Evolutionary conservation across 2,329 filamentous ascomycete genomes (phyloP).

Genomic region (Epichloe glyceriae): DNA sequence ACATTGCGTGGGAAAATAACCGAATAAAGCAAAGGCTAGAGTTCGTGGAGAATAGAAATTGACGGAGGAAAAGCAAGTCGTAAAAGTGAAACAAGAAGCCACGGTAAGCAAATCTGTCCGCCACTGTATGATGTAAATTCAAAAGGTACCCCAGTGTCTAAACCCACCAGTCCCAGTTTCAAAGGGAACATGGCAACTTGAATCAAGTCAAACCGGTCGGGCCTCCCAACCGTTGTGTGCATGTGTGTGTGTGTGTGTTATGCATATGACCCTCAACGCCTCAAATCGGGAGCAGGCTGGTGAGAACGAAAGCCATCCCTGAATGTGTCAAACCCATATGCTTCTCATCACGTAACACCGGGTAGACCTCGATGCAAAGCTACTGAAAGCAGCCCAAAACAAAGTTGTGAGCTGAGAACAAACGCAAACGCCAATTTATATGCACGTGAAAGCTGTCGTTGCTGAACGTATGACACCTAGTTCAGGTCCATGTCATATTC

Average conservation of each 20-base stretch:
- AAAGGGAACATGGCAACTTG: neutral
- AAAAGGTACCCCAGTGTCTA: slow-evolving; percentile 2
- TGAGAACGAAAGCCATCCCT: neutral
- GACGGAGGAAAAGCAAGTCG: neutral
- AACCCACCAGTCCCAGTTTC: neutral
- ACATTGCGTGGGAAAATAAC: neutral
- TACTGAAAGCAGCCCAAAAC: neutral
- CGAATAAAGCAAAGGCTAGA: neutral
- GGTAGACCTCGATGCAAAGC: slow-evolving; percentile 1
- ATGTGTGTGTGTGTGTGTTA: slow-evolving; percentile 2
- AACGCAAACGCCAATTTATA: slow-evolving; percentile 11
- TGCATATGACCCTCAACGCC: slow-evolving; percentile 7
- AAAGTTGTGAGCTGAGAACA: neutral
- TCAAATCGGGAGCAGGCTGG: neutral
- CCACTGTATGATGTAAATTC: slow-evolving; percentile 6
- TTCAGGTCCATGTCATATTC: slow-evolving; percentile 76
- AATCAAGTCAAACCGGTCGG: neutral
- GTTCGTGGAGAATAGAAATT: neutral
- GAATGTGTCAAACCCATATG: neutral
- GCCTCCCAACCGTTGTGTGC: neutral
- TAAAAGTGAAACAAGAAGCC: neutral
- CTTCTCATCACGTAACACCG: neutral
- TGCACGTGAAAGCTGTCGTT: slow-evolving; percentile 7
- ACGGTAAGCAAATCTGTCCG: slow-evolving; percentile 1
- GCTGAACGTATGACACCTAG: slow-evolving; percentile 11